Conservation (phyloP, 805 yeast genomes). For the Candida peoriensis region DNA sequence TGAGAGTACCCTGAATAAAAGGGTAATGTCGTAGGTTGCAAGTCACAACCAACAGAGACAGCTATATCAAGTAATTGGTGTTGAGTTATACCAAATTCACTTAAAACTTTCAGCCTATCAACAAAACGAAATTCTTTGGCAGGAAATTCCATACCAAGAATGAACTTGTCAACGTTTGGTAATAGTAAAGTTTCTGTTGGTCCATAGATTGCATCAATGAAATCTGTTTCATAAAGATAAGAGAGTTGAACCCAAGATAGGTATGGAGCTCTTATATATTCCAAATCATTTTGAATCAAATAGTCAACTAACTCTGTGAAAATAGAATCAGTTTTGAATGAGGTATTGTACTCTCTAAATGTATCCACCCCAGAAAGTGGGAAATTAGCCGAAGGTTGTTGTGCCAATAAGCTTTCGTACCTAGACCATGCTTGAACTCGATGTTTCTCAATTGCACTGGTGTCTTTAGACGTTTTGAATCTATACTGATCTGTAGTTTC, state of each 20-base stretch:
- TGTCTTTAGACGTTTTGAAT: slow-evolving; percentile 33
- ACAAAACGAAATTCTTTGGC: slow-evolving; percentile 63
- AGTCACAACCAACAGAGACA: slow-evolving; percentile 71
- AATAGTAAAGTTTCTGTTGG: slow-evolving; percentile 73
- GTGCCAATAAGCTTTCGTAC: slow-evolving; percentile 18
- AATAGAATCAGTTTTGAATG: slow-evolving; percentile 45
- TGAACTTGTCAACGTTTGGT: slow-evolving; percentile 60
- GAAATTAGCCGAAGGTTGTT: slow-evolving; percentile 7
- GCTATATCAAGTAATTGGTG: slow-evolving; percentile 73
- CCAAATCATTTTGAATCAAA: slow-evolving; percentile 50
- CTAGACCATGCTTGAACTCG: slow-evolving; percentile 45
- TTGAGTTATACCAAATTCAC: slow-evolving; percentile 54
- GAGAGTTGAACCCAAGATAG: slow-evolving; percentile 76
- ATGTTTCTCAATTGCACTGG: slow-evolving; percentile 26
- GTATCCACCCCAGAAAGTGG: slow-evolving; percentile 36
- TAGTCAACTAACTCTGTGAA: slow-evolving; percentile 51
- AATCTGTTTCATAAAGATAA: slow-evolving; percentile 51
- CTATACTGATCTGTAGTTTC: slow-evolving; percentile 32
- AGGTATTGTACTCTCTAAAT: slow-evolving; percentile 46
- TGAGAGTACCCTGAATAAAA: slow-evolving; percentile 30
- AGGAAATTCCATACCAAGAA: slow-evolving; percentile 65
- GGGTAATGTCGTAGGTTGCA: slow-evolving; percentile 63
- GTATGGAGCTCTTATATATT: slow-evolving; percentile 78
- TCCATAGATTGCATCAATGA: slow-evolving; percentile 75
- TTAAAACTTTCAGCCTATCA: slow-evolving; percentile 50